Base-by-base conservation (phyloP, 768 basidiomycete species). In the Trametopsis cervina region DNA sequence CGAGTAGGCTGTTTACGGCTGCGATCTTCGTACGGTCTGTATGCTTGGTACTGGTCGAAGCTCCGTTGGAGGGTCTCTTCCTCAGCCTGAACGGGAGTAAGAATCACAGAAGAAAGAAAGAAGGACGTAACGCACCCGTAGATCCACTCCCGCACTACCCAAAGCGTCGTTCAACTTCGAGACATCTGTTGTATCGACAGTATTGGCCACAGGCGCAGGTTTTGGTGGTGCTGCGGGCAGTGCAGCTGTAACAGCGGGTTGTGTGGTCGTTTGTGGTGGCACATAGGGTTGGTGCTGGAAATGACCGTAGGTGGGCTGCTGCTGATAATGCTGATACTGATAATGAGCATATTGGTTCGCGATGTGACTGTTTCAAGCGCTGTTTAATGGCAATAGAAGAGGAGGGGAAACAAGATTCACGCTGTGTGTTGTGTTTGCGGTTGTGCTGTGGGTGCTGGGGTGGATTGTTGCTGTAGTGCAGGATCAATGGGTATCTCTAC, bases 91-190 rank as follows among this genome's bases (percentile, higher is more conserved):
- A 4, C 23, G 50, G 27, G 25, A 2, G 24, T 12, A 29, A 44
- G 22, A 17, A 18, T 4, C 7, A 21, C 12, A 27, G 5, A 17
- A 29, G 20, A 23, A 12, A 25, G n/a, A 29, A 36, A 11, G 35
- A 39, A 33, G 23, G 25, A 46, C 23, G 13, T 25, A 15, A 64
- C 74, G 52, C 54, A 86, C 88, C 61, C 85, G 68, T n/a, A 92
- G 67, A 66, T 92, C 89, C 5, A 92, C 88, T 10, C 89, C 89
- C 5, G 88, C 89, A 59, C 87, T 89, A 4, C 88, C 89, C 1
- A 92, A 67, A 3, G 88, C 89, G 55, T 92, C 89, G 47, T 89
- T 90, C 37, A 92, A 59, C 5, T 84, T 86, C 10, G 87, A 78
- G 26, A 90, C 77, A 57, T 90, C 88, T 3, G 81, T 66, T 33